Conservation (phyloP, 83 land plant genomes). For the Thuja plicata region DNA sequence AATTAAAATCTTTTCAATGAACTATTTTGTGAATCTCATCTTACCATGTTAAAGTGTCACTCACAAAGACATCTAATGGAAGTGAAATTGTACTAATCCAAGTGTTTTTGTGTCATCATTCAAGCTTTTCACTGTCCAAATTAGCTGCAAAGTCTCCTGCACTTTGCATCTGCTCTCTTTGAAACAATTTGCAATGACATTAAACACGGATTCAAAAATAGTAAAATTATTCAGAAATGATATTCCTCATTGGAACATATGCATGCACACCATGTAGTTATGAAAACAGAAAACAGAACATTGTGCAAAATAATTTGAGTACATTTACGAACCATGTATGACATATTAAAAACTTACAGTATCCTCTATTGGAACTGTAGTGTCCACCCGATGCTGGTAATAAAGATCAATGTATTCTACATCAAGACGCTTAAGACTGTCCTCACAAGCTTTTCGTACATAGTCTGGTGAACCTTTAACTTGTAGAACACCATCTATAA, state of each 20-base stretch:
- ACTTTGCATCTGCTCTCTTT: background rate
- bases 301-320: background rate
- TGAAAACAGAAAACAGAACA: background rate
- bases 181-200: background rate
- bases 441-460: constrained; percentile 34
- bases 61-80: background rate
- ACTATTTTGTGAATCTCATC: background rate
- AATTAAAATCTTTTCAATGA: background rate
- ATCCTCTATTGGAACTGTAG: constrained; percentile 44
- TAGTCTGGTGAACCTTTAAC: constrained; percentile 12
- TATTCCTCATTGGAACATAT: background rate
- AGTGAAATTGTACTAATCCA: background rate
- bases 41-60: background rate
- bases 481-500: background rate
- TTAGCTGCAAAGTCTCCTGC: background rate
- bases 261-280: background rate
- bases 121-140: background rate
- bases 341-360: constrained; percentile 27
- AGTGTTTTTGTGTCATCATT: background rate
- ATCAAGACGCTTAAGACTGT: constrained; percentile 49
- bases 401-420: constrained; percentile 50
- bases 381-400: constrained; percentile 48
- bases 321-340: background rate
- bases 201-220: background rate
- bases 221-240: background rate